Conservation (phyloP, 1,284 basidiomycete species). For the Trichosporon asahii region DNA sequence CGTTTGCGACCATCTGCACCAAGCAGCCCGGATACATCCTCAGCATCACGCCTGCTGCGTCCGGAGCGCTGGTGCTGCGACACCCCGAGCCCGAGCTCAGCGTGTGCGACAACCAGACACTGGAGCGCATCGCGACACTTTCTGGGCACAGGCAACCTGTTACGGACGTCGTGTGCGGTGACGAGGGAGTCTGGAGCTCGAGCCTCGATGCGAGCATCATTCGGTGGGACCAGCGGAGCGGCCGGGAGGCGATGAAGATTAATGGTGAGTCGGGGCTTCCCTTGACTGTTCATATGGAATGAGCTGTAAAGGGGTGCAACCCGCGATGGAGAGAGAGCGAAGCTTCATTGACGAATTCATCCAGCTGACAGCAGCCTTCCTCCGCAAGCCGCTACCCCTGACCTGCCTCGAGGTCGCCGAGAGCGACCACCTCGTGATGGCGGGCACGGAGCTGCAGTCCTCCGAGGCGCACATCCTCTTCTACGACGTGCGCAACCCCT, state of each 20-base stretch:
- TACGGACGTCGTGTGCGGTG: conserved; percentile 33
- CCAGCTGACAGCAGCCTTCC: conserved; percentile 32
- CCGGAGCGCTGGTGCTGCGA: conserved; percentile 45
- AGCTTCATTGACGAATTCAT: no score
- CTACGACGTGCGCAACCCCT: conserved; percentile 51
- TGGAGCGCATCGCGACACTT: conserved; percentile 42
- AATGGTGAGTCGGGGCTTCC: conserved; percentile 45
- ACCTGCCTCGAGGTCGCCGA: conserved; percentile 44
- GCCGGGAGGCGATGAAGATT: conserved; percentile 36
- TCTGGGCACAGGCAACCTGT: conserved; percentile 37
- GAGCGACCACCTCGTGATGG: conserved; percentile 51
- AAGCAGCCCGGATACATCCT: conserved; percentile 45
- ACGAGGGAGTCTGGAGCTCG: conserved; percentile 40
- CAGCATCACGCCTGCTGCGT: conserved; percentile 43
- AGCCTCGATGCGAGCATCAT: conserved; percentile 46
- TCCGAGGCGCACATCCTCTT: conserved; percentile 54
- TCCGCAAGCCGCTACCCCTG: conserved; percentile 48
- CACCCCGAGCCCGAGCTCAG: conserved; percentile 44
- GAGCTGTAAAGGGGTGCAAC: no score
- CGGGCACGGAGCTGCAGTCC: conserved; percentile 52
- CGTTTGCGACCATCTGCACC: conserved; percentile 41
- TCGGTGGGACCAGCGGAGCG: conserved; percentile 48
- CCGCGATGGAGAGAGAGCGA: no score
- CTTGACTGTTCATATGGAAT: conserved; percentile 30
- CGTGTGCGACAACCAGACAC: conserved; percentile 45